Evolutionary conservation across 2,329 filamentous ascomycete species (phyloP), one percentile per base, ranked within the genome.

Genomic region (Exophiala sp.): DNA sequence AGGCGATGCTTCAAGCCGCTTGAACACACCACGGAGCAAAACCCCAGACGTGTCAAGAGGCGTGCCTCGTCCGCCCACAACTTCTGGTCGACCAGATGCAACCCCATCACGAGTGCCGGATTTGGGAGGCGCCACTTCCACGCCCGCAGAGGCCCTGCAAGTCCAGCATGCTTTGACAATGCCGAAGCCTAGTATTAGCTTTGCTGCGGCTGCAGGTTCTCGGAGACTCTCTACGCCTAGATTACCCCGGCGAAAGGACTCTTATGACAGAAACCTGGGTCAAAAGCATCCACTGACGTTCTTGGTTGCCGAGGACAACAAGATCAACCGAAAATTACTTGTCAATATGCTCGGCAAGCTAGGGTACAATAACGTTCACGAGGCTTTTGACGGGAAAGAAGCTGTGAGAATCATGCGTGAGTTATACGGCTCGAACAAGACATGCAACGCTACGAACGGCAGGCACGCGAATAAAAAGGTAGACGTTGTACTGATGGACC

Each of bases 221-320:
- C 29, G 35, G n/a, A 38, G 38, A 11, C 21, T 33, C 5, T 47
- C 50, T 5, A 20, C 40, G 7, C 40, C 29, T 32, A 47, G 33
- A 12, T 38, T 36, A 18, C 46, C 52, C 1, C 41, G 48, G 12
- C 41, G 36, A 32, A 51, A 41, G 24, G 57, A 57, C 29, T 43
- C 50, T n/a, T 61, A 60, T 62, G 83, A 87, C 63, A 76, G 78
- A 41, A 74, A 79, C 11, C 74, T 88, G 3, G 82, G 80, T 2
- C 69, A 72, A 43, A 81, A 80, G 61, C 75, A 82, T 55, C 86
- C 86, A 1, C 74, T 88, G 7, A 85, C 79, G 8, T 84, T 89
- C 59, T 75, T 89, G 2, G 81, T 89, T 1, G 86, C 84, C 3
- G 86, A 89, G 70, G 86, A 89, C 68, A 89, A 89, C 68, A 80